Base-by-base conservation (phyloP, 352 stramenopile genomes). In the Thalassiosira exigua region DNA sequence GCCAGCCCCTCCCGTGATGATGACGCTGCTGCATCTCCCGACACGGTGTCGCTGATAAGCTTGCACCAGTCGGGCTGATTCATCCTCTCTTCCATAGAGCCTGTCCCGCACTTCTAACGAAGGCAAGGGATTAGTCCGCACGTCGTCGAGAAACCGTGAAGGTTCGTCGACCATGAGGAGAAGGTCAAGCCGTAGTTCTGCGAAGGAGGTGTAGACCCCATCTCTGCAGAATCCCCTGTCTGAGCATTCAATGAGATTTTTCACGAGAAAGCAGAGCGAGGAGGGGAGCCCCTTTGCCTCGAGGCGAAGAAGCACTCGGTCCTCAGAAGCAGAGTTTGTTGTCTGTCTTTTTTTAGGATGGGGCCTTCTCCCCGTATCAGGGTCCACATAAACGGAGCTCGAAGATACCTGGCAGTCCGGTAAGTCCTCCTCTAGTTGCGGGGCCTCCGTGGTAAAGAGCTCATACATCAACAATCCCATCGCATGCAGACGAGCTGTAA, bases 191-290 rank as follows among this genome's bases (percentile, higher is more conserved):
- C 41, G 3, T 19, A 70, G 19, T 60, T 60, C 70, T 22, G 21
- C 36, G 17, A 79, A 57, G 9, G 70, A 79, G 27, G 36, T 44
- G 39, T 79, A 79, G 11, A 60, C 21, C 21, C 68, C 59, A 14
- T 72, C 52, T 1, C n/a, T 11, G 54, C 36, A 32, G 21, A 71
- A 59, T 9, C 60, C 48, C 29, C 36, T 51, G 12, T 52, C 14
- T 7, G 24, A 36, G 58, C 69, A 79, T 19, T 73, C 60, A 3
- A 79, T 48, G 22, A 79, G 60, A 61, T 79, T 69, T 5, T 11
- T n/a, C 5, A 65, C 36, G 3, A 65, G 29, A 50, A n/a, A 12
- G 12, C 26, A 65, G 9, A 65, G 22, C 27, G 56, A 65, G 3
- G 4, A 12, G 3, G 56, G 56, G n/a, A 65, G 12, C 3, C 56